phyloP scores from a whole-genome alignment of 208 protist genomes.

The Crithidia acanthocephali region DNA sequence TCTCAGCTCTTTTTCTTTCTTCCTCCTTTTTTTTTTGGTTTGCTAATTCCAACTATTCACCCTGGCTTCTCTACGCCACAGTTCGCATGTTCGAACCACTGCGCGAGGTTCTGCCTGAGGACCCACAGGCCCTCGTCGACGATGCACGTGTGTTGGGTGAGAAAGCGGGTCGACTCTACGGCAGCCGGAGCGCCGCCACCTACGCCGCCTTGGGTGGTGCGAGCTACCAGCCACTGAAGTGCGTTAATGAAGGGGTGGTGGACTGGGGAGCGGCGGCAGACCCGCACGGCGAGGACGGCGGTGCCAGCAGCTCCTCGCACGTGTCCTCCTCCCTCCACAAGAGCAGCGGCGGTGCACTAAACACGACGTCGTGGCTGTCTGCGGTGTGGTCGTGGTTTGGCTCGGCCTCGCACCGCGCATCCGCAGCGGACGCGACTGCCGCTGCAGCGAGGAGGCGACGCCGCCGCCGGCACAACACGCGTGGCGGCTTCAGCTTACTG shows the following conservation, averaged over 20 bases:
- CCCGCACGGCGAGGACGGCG: neutral
- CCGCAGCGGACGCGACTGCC: neutral
- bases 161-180: conserved; percentile 62
- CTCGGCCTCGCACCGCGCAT: neutral
- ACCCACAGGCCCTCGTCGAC: conserved; percentile 39
- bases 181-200: conserved; percentile 34
- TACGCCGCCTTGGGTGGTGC: conserved; percentile 65
- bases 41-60: too few relatives aligned
- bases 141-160: conserved; percentile 66
- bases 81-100: conserved; percentile 87
- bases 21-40: neutral
- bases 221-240: conserved; percentile 44
- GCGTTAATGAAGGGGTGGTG: conserved; percentile 57
- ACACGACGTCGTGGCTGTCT: neutral
- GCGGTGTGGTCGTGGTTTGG: neutral
- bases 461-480: neutral
- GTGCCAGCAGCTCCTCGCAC: neutral
- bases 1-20: too few relatives aligned
- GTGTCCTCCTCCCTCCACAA: neutral
- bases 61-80: too few relatives aligned
- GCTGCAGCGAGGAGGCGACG: too few relatives aligned
- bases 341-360: neutral
- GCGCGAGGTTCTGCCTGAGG: conserved; percentile 50
- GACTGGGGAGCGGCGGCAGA: conserved; percentile 6
- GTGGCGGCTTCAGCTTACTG: neutral